Percentiles rank a stretch among this genome's conserved stretches.
Conservation (phyloP, 108 stramenopile species). For the Cyclotella atomus region DNA sequence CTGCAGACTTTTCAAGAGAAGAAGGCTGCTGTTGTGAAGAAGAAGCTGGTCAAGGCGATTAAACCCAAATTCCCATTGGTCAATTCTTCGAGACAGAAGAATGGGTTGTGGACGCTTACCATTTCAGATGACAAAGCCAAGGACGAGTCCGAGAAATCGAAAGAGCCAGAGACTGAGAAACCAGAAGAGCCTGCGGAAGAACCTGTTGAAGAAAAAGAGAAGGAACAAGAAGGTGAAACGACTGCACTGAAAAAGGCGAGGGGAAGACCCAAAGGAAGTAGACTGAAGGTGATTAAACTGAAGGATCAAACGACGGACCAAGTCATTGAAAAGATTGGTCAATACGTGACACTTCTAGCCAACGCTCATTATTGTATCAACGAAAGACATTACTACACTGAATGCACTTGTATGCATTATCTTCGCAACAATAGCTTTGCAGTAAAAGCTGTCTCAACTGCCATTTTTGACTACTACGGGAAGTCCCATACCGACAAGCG, state of each 20-base stretch:
- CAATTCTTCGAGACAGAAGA: background rate
- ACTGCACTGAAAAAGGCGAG: background rate
- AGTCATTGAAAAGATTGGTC: background rate
- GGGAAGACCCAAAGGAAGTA: background rate
- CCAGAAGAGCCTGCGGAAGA: too few relatives aligned
- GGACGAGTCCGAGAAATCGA: background rate
- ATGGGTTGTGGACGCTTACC: background rate
- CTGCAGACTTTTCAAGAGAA: too few relatives aligned
- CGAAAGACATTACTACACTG: background rate
- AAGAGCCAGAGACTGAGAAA: background rate
- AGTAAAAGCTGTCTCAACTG: slow-evolving; percentile 1
- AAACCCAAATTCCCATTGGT: slow-evolving; percentile 4
- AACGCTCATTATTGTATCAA: background rate
- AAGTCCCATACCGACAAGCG: background rate
- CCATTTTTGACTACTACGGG: slow-evolving; percentile 7
- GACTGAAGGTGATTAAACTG: background rate
- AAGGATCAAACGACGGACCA: background rate
- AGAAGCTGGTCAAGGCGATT: background rate
- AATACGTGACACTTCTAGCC: background rate
- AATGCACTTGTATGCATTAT: slow-evolving; percentile 11
- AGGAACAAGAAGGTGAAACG: too few relatives aligned
- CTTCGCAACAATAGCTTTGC: slow-evolving; percentile 1
- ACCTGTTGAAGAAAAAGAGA: background rate
- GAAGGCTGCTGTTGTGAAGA: too few relatives aligned
- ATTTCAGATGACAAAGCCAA: background rate